Evolutionary conservation across 345 rosid species (phyloP).

Genomic region (Heritiera fomes): DNA sequence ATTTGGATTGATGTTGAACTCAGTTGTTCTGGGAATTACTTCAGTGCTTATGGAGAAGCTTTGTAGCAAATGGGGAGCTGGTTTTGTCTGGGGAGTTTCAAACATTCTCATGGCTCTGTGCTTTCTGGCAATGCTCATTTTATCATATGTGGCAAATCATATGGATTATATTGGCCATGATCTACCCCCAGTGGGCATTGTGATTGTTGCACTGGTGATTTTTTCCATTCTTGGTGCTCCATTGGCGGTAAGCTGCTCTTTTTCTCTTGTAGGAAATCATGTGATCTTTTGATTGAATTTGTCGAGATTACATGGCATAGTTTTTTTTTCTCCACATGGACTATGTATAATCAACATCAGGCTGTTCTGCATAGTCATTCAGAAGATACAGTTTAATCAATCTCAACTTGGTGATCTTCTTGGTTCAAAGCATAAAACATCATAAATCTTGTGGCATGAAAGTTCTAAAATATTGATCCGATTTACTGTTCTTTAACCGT

Average conservation of each 20-base stretch:
- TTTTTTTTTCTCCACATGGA: background rate
- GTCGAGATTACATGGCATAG: background rate
- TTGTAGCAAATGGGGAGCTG: slow-evolving; percentile 94
- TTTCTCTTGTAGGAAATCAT: slow-evolving; percentile 17
- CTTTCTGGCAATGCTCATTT: slow-evolving; percentile 75
- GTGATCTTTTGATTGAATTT: slow-evolving; percentile 12
- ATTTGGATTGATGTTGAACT: slow-evolving; percentile 87
- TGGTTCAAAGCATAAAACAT: slow-evolving; percentile 3
- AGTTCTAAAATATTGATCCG: background rate
- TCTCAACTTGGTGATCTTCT: slow-evolving; percentile 6
- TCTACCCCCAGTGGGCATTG: slow-evolving; percentile 71
- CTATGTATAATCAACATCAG: background rate
- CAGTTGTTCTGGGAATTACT: slow-evolving; percentile 84
- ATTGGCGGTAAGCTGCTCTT: slow-evolving; percentile 73
- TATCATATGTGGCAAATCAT: slow-evolving; percentile 59
- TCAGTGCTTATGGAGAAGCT: slow-evolving; percentile 94
- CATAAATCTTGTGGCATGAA: slow-evolving; percentile 8
- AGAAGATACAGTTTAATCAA: slow-evolving; percentile 11
- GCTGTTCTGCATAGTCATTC: background rate
- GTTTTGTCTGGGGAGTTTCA: slow-evolving; percentile 88
- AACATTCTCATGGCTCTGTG: slow-evolving; percentile 82
- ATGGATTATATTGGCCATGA: slow-evolving; percentile 54
- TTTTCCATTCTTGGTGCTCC: slow-evolving; percentile 85
- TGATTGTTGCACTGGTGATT: slow-evolving; percentile 59
- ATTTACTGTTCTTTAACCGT: background rate